phyloP scores from a whole-genome alignment of 768 basidiomycete species.

The Amanita pallidorosea region DNA sequence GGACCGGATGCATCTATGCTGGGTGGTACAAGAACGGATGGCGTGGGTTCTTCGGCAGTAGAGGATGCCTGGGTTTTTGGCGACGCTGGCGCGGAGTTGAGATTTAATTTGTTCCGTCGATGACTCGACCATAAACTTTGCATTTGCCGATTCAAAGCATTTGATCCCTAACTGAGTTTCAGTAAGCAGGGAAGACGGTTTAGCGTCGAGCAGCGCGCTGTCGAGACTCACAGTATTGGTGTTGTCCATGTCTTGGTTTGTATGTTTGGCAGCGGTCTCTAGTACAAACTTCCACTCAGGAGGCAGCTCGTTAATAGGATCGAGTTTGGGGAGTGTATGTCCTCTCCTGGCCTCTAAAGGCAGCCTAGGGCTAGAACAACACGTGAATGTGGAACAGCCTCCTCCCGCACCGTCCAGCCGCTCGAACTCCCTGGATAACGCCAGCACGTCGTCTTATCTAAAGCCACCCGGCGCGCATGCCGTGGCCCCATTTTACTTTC shows the following conservation, averaged over 20 bases:
- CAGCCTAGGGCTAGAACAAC: no score
- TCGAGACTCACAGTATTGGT: slow-evolving; percentile 16
- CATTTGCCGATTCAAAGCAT: slow-evolving; percentile 69
- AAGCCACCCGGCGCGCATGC: no score
- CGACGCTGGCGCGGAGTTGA: slow-evolving; percentile 34
- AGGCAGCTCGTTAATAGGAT: no score
- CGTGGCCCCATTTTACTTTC: not conserved
- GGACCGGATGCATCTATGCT: slow-evolving; percentile 7
- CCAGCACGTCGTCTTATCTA: no score
- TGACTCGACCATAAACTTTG: slow-evolving; percentile 71
- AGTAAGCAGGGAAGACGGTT: slow-evolving; percentile 15
- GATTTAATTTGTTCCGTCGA: slow-evolving; percentile 52
- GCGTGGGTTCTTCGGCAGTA: slow-evolving; percentile 6
- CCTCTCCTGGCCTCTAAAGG: no score
- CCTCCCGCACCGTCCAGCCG: not conserved
- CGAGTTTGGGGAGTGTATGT: no score
- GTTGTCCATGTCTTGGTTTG: slow-evolving; percentile 12
- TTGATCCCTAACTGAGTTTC: slow-evolving; percentile 56
- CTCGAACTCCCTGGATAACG: not conserved
- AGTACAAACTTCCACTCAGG: not conserved
- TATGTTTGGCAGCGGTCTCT: slow-evolving; percentile 1
- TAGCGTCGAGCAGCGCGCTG: not conserved
- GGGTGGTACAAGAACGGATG: slow-evolving; percentile 7
- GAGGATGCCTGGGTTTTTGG: slow-evolving; percentile 8
- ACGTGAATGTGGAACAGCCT: not conserved